A percentile compares a stretch with the other conserved stretches of the same genome.
These are phyloP conservation scores for Vinca minor DNA, from an alignment of 257 asterid genomes.

Conservation along the genomic window DNA sequence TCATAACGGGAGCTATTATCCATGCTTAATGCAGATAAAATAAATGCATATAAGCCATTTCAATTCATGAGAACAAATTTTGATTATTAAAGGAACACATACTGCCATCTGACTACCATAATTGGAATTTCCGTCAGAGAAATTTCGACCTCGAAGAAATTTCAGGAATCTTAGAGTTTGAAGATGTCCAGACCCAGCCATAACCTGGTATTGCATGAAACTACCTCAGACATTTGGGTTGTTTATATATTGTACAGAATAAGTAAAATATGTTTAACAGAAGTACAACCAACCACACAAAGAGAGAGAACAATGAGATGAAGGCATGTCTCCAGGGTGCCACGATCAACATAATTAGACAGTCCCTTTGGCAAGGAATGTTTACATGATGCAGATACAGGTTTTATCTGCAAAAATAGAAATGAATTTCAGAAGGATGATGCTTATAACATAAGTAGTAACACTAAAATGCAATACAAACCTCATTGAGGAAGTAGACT, in stretches of 20 bases:
- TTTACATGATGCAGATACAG: slow-evolving; percentile 46
- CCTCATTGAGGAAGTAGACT: slow-evolving; percentile 83
- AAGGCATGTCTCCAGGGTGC: slow-evolving; percentile 91
- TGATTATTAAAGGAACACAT: slow-evolving; percentile 27
- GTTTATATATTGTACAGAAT: slow-evolving; percentile 5
- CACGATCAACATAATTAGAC: slow-evolving; percentile 72
- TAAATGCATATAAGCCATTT: background rate
- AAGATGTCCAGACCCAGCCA: slow-evolving; percentile 99
- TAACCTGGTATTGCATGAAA: slow-evolving; percentile 50
- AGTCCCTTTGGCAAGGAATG: slow-evolving; percentile 66
- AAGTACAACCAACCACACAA: slow-evolving; percentile 58
- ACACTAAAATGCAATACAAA: slow-evolving; percentile 26
- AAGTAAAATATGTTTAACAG: slow-evolving; percentile 3
- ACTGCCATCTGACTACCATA: slow-evolving; percentile 91
- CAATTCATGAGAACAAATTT: background rate
- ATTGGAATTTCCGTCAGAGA: slow-evolving; percentile 64
- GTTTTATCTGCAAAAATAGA: slow-evolving; percentile 67
- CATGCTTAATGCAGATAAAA: background rate
- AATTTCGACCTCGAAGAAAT: slow-evolving; percentile 74
- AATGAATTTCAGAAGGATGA: slow-evolving; percentile 17
- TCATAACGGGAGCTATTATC: background rate
- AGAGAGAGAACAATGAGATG: slow-evolving; percentile 92
- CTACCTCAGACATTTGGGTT: slow-evolving; percentile 16
- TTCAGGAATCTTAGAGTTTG: slow-evolving; percentile 74
- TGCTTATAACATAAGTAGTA: slow-evolving; percentile 15